A percentile compares a stretch with the other conserved stretches of the same genome.
Conservation (phyloP, 78 protist genomes). For the Carpediemonas membranifera region DNA sequence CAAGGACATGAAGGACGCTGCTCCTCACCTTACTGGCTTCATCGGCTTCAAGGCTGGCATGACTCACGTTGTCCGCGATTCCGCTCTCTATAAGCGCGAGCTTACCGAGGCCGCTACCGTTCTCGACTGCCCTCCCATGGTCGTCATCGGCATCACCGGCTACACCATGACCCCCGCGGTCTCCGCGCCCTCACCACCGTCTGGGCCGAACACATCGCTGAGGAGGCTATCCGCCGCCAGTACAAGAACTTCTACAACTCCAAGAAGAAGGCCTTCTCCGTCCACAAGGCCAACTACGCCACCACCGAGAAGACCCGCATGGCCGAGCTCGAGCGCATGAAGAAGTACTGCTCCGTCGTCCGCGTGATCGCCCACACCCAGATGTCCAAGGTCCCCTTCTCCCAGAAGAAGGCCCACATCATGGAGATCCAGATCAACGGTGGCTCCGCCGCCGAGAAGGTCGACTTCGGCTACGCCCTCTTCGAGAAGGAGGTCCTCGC, state of each 20-base stretch:
- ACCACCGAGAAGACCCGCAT: too few species aligned
- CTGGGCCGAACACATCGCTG: conserved; percentile 88
- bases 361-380: conserved; percentile 98
- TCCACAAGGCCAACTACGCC: conserved; percentile 71
- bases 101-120: conserved; percentile 95
- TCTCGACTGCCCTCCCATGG: conserved; percentile 96
- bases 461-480: conserved; percentile 68
- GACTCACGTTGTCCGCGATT: conserved; percentile 98
- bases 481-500: conserved; percentile 90
- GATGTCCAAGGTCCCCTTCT: conserved; percentile 49
- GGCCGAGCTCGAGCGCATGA: too few species aligned
- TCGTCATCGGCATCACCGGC: conserved; percentile 95
- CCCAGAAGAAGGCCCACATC: conserved; percentile 97
- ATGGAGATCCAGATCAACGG: conserved; percentile 99
- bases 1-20: conserved; percentile 73
- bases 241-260: conserved; percentile 97
- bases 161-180: conserved; percentile 85
- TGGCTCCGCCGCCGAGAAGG: conserved; percentile 87
- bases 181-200: conserved; percentile 94
- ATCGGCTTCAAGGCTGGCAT: conserved; percentile 99
- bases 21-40: conserved; percentile 95
- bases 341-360: conserved; percentile 84
- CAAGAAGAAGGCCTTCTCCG: conserved; percentile 55
- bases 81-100: conserved; percentile 71
- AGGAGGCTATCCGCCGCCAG: conserved; percentile 70